A percentile compares a stretch with the other conserved stretches of the same genome.
Conservation (phyloP, 164 flowering plant genomes). For the Umbilicus rupestris region DNA sequence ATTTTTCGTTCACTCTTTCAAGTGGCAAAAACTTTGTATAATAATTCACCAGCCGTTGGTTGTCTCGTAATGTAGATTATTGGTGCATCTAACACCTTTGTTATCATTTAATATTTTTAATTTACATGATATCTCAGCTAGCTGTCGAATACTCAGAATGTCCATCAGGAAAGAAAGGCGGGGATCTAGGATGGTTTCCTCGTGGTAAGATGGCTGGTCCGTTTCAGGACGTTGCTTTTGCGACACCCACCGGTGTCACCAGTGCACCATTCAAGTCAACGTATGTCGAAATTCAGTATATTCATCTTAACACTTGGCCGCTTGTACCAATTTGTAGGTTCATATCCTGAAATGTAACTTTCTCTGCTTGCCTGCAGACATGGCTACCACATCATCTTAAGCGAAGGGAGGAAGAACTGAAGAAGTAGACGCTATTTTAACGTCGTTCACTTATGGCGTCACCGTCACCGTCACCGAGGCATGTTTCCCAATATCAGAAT, state of each 20-base stretch:
- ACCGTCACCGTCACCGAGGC: too few relatives aligned
- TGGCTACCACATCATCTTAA: slow-evolving; percentile 81
- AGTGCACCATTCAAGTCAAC: slow-evolving; percentile 98
- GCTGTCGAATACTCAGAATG: slow-evolving; percentile 94
- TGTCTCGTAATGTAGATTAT: not conserved
- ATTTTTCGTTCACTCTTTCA: too few relatives aligned
- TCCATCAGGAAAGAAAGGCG: slow-evolving; percentile 96
- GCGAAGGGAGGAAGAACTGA: slow-evolving; percentile 87
- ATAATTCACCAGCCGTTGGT: too few relatives aligned
- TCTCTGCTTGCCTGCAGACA: slow-evolving; percentile 49
- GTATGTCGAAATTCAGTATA: slow-evolving; percentile 25
- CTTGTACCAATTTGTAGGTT: not conserved
- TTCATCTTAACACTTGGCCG: not conserved
- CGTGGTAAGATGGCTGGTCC: slow-evolving; percentile 99
- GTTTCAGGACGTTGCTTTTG: slow-evolving; percentile 96
- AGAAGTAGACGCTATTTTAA: too few relatives aligned
- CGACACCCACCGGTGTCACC: slow-evolving; percentile 74
- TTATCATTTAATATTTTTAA: not conserved
- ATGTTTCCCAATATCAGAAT: too few relatives aligned
- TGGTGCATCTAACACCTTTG: not conserved
- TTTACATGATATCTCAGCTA: slow-evolving; percentile 29
- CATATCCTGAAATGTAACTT: not conserved
- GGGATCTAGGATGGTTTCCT: slow-evolving; percentile 99
- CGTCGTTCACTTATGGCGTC: too few relatives aligned
- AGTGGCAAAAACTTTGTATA: too few relatives aligned